These are phyloP conservation scores for Ilyonectria destructans DNA, from an alignment of 2,329 filamentous ascomycete genomes.

Conservation along the genomic window DNA sequence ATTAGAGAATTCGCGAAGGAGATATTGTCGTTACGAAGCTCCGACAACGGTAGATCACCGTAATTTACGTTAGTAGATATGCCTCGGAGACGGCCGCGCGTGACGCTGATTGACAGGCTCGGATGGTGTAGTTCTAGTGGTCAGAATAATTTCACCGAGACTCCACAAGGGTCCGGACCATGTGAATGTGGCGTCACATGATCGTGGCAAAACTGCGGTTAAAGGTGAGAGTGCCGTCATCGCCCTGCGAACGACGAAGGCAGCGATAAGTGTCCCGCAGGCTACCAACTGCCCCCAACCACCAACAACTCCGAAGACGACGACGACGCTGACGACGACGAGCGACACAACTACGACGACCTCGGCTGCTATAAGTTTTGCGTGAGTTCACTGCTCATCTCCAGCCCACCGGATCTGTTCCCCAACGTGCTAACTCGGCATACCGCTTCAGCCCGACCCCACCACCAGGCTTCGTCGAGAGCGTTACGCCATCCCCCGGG, in stretches of 20 bases:
- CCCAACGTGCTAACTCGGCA: slow-evolving; percentile 19
- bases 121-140: slow-evolving; percentile 6
- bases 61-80: background rate
- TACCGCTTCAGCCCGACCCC: slow-evolving; percentile 47
- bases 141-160: background rate
- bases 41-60: background rate
- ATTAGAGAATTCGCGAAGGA: background rate
- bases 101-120: slow-evolving; percentile 11
- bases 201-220: slow-evolving; percentile 49
- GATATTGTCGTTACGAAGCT: background rate
- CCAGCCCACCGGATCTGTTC: slow-evolving; percentile 1
- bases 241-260: slow-evolving; percentile 47
- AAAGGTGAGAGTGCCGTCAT: slow-evolving; percentile 54
- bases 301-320: slow-evolving; percentile 39
- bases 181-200: slow-evolving; percentile 54
- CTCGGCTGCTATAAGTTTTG: slow-evolving; percentile 2
- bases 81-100: background rate
- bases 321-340: slow-evolving; percentile 42
- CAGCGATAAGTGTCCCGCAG: slow-evolving; percentile 51
- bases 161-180: slow-evolving; percentile 29
- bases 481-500: slow-evolving; percentile 45
- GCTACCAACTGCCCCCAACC: slow-evolving; percentile 39
- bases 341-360: slow-evolving; percentile 14
- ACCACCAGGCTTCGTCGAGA: slow-evolving; percentile 44
- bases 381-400: slow-evolving; percentile 24